These are phyloP conservation scores for Austroboletus niveus DNA, from an alignment of 1,284 basidiomycete genomes.

Conservation along the genomic window DNA sequence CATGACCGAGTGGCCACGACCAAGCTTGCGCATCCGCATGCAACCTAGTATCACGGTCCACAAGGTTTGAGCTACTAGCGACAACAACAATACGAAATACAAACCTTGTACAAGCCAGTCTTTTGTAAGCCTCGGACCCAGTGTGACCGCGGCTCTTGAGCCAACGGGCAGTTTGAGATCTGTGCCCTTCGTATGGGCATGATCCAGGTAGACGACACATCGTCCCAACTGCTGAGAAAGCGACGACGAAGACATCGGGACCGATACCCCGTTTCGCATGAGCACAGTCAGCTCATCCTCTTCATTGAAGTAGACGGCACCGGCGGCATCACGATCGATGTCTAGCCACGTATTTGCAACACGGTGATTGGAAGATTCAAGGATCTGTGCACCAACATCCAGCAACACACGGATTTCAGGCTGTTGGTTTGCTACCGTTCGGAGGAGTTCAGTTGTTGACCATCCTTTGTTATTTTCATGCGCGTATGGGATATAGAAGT, in stretches of 20 bases:
- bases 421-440: no score
- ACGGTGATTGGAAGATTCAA: neutral
- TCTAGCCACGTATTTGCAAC: neutral
- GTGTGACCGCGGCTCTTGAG: neutral
- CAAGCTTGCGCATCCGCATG: neutral
- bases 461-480: no score
- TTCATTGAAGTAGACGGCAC: no score
- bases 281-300: no score
- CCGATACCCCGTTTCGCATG: neutral
- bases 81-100: neutral
- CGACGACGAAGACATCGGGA: neutral
- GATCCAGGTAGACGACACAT: neutral
- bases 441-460: no score
- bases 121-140: neutral
- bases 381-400: neutral
- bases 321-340: neutral
- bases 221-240: neutral
- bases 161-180: neutral
- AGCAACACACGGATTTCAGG: no score
- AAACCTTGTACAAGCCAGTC: neutral
- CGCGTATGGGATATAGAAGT: no score
- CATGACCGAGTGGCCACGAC: neutral
- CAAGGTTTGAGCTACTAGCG: neutral
- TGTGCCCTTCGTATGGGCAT: neutral
- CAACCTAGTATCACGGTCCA: neutral